phyloP scores from a whole-genome alignment of 2,329 filamentous ascomycete genomes.

The Trichoderma brevicompactum region DNA sequence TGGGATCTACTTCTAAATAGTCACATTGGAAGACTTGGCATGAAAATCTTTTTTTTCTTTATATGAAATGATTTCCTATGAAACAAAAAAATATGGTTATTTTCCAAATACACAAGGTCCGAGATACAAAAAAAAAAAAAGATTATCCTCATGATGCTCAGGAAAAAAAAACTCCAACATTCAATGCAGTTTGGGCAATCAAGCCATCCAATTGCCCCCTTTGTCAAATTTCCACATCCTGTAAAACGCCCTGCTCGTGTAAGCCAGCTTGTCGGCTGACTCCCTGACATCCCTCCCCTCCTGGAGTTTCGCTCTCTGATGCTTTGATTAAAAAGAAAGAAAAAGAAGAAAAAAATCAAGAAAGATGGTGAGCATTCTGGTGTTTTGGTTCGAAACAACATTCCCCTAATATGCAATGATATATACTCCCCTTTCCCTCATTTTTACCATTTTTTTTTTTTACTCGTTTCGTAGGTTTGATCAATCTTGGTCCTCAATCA shows the following conservation, averaged over 20 bases:
- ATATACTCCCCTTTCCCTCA: not conserved
- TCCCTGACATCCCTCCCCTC: not conserved
- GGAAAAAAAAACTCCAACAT: not conserved
- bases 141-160: not conserved
- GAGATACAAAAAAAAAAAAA: slow-evolving; percentile 7
- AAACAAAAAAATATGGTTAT: not conserved
- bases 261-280: not conserved
- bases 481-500: slow-evolving; percentile 65
- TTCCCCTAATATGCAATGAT: not conserved
- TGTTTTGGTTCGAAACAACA: not conserved
- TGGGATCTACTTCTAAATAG: not conserved
- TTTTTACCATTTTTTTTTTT: not conserved
- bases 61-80: not conserved
- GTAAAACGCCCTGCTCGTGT: not conserved
- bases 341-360: not conserved
- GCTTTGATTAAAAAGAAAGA: slow-evolving; percentile 5
- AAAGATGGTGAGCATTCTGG: not conserved
- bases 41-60: not conserved
- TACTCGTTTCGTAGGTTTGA: not conserved
- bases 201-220: too few species aligned
- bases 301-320: not conserved
- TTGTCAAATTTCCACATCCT: slow-evolving; percentile 21
- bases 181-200: not conserved
- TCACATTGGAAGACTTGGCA: not conserved
- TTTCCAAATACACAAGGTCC: not conserved